These are phyloP conservation scores for Xylaria sp. DNA, from an alignment of 2,329 filamentous ascomycete species.

Conservation along the genomic window DNA sequence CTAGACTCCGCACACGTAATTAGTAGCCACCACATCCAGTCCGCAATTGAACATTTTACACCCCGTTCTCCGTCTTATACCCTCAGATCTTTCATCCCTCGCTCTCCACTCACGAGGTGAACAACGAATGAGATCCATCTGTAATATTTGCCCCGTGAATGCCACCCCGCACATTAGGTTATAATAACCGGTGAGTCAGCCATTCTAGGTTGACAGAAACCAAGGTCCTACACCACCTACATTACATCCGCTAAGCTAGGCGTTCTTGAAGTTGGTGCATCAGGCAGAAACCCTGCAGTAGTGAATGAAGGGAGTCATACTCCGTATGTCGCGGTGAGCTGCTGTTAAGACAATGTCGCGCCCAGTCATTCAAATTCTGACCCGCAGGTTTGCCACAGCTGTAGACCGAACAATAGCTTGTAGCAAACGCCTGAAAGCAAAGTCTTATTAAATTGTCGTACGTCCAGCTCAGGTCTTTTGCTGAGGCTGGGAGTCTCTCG, in stretches of 20 bases:
- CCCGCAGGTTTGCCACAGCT: conserved; percentile 11
- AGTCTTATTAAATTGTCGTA: neutral
- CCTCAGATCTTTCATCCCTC: neutral
- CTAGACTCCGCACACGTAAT: conserved; percentile 4
- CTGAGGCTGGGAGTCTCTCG: neutral
- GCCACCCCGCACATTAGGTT: conserved; percentile 11
- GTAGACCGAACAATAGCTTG: neutral
- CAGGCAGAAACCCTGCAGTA: neutral
- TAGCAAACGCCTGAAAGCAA: neutral
- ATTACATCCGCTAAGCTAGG: neutral
- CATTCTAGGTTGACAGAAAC: neutral
- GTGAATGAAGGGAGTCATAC: neutral
- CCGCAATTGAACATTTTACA: neutral
- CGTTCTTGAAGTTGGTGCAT: neutral
- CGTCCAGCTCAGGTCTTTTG: neutral
- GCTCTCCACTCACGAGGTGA: neutral
- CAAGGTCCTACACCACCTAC: neutral
- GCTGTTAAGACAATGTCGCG: neutral
- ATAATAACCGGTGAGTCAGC: conserved; percentile 7
- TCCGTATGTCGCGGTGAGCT: neutral
- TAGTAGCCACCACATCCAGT: neutral
- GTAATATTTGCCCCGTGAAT: neutral
- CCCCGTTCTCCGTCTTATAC: neutral
- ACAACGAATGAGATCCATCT: conserved; percentile 15
- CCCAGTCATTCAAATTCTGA: neutral